Base-by-base conservation (phyloP, 2,329 filamentous ascomycete species). In the Clonostachys rhizophaga region DNA sequence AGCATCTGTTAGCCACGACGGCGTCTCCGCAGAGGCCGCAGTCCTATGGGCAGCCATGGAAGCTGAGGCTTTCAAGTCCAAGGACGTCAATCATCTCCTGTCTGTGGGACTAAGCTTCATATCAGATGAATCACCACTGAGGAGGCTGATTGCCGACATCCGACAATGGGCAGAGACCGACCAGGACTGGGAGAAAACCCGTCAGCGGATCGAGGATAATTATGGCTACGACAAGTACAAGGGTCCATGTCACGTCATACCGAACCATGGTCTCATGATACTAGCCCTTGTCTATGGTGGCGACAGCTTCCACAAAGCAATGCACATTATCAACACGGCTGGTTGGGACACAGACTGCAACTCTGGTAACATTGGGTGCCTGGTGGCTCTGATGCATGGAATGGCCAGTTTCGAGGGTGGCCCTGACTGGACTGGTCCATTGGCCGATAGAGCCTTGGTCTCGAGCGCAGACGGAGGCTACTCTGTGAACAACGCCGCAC, bases 341-440 rank as follows among this genome's bases (percentile, higher is more conserved):
- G 63, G 63, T 45, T 68, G 65, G 64, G 65, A 67, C 49, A 68
- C 65, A 2, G 64, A 67, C 47, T 67, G 64, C 52, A 68, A 67
- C 43, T 63, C 64, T 4, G 65, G 65, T 2, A 68, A 67, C 40
- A 47, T 68, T 12, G 65, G 57, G 3, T 67, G 65, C 34, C 52
- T 68, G 3, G 55, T 67, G 2, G 64, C 58, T 8, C 54, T 66
- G 34, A 67, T 68, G 56, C 56, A 63, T 18, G 65, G 65, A 5
- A 44, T 67, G 3, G 16, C n/a, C n/a, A n/a, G n/a, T n/a, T n/a
- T n/a, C n/a, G n/a, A n/a, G n/a, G n/a, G n/a, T n/a, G n/a, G n/a
- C n/a, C n/a, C n/a, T n/a, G n/a, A n/a, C n/a, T n/a, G n/a, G n/a
- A n/a, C n/a, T n/a, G n/a, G n/a, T n/a, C n/a, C n/a, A n/a, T n/a